A percentile compares a stretch with the other conserved stretches of the same genome.
These are phyloP conservation scores for Alectoria sarmentosa DNA, from an alignment of 495 filamentous ascomycete genomes.

Conservation along the genomic window DNA sequence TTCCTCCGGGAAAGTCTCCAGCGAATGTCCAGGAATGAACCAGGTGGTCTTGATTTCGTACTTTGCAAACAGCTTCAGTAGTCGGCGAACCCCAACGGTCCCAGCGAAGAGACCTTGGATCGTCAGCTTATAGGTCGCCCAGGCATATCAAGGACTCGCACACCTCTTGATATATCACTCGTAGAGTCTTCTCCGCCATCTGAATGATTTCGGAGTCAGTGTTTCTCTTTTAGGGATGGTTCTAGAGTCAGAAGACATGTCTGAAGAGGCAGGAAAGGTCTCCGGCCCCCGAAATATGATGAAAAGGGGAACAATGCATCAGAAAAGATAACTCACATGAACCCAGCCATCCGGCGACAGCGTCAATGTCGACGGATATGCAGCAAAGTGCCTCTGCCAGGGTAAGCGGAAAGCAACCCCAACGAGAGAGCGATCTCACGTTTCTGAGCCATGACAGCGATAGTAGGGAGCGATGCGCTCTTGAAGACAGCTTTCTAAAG, in stretches of 20 bases:
- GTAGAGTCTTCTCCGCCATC: conserved; percentile 65
- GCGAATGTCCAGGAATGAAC: conserved; percentile 76
- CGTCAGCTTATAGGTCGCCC: conserved; percentile 14
- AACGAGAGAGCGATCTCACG: conserved; percentile 3
- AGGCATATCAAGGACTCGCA: not conserved
- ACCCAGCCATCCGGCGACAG: conserved; percentile 66
- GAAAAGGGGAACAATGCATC: no score
- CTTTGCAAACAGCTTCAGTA: conserved; percentile 70
- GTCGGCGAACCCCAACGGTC: conserved; percentile 60
- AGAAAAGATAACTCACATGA: no score
- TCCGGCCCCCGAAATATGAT: no score
- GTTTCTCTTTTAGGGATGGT: no score
- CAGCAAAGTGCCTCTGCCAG: conserved; percentile 33
- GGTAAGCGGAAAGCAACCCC: conserved; percentile 1
- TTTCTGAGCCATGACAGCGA: conserved; percentile 11
- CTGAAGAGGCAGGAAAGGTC: no score
- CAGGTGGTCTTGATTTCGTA: conserved; percentile 77
- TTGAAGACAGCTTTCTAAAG: not conserved
- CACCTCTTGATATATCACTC: conserved; percentile 59
- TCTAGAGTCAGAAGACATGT: no score
- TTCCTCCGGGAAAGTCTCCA: conserved; percentile 74
- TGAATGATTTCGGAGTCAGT: no score
- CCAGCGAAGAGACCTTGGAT: conserved; percentile 60
- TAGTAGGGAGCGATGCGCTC: not conserved
- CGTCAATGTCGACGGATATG: conserved; percentile 46